Evolutionary conservation across 805 yeast genomes (phyloP).

Genomic region (Debaryomyces maramus): DNA sequence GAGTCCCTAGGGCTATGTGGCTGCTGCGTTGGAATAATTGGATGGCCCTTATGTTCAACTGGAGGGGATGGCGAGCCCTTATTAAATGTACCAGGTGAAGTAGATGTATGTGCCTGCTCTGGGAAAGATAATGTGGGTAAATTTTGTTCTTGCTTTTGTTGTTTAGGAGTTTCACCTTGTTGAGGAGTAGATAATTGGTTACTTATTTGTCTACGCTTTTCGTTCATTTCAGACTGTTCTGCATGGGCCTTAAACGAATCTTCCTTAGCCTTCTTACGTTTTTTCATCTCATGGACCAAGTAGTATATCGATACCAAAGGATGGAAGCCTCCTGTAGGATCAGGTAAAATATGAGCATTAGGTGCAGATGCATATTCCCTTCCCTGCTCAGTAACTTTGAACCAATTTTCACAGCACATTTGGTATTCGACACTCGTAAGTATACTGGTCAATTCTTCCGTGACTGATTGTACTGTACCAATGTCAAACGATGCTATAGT

Average conservation of each 20-base stretch:
- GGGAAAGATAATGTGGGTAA: constrained; percentile 29
- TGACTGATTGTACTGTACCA: constrained; percentile 62
- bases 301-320: constrained; percentile 86
- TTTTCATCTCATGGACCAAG: constrained; percentile 80
- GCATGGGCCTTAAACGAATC: constrained; percentile 37
- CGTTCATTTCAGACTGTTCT: constrained; percentile 12
- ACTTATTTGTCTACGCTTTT: background rate
- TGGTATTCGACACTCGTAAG: constrained; percentile 67
- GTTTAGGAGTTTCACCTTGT: constrained; percentile 3
- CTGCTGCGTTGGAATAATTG: constrained; percentile 27
- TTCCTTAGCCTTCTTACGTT: constrained; percentile 64
- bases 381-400: constrained; percentile 40
- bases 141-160: constrained; percentile 10
- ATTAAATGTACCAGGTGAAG: constrained; percentile 15
- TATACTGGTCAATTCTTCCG: constrained; percentile 55
- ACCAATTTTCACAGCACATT: constrained; percentile 64
- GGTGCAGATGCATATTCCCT: constrained; percentile 36
- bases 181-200: background rate
- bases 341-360: constrained; percentile 44
- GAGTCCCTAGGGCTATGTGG: constrained; percentile 26
- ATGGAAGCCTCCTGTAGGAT: constrained; percentile 85
- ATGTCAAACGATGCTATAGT: constrained; percentile 80
- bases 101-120: constrained; percentile 41
- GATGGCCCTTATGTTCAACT: constrained; percentile 5
- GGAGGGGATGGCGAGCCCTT: constrained; percentile 15